Percentiles rank a stretch among this genome's conserved stretches.
Evolutionary conservation across 192 early-diverging fungal genomes (phyloP).

Genomic region (Backusella liffmaniae): DNA sequence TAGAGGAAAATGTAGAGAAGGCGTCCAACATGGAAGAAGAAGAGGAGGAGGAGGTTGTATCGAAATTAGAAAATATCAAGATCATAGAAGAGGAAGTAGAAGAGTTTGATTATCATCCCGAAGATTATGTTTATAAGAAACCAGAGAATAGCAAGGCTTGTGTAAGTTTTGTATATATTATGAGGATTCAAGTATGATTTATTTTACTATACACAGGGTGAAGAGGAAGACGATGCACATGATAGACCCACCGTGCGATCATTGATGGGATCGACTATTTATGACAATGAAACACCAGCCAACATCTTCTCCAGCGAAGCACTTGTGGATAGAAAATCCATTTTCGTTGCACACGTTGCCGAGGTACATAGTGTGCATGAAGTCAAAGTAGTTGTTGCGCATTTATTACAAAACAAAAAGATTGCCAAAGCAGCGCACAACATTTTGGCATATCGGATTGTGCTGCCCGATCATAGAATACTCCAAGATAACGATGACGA

Average conservation of each 20-base stretch:
- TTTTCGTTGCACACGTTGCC: conserved; percentile 84
- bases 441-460: conserved; percentile 85
- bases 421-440: conserved; percentile 89
- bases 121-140: not conserved
- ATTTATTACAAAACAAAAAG: conserved; percentile 65
- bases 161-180: not conserved
- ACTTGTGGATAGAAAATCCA: conserved; percentile 75
- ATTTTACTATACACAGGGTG: not conserved
- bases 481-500: conserved; percentile 91
- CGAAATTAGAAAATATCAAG: not conserved
- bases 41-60: not conserved
- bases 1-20: conserved; percentile 36
- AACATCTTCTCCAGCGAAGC: conserved; percentile 55
- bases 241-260: conserved; percentile 17
- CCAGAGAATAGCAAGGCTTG: not conserved
- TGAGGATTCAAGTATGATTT: not conserved
- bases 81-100: conserved; percentile 18
- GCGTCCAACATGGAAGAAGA: not conserved
- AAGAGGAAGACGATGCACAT: not conserved
- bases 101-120: conserved; percentile 11
- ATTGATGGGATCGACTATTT: not conserved
- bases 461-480: conserved; percentile 46
- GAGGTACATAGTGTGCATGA: conserved; percentile 49
- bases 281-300: conserved; percentile 22
- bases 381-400: conserved; percentile 52